phyloP scores from a whole-genome alignment of 2,329 filamentous ascomycete genomes.

The Xylaria multiplex region DNA sequence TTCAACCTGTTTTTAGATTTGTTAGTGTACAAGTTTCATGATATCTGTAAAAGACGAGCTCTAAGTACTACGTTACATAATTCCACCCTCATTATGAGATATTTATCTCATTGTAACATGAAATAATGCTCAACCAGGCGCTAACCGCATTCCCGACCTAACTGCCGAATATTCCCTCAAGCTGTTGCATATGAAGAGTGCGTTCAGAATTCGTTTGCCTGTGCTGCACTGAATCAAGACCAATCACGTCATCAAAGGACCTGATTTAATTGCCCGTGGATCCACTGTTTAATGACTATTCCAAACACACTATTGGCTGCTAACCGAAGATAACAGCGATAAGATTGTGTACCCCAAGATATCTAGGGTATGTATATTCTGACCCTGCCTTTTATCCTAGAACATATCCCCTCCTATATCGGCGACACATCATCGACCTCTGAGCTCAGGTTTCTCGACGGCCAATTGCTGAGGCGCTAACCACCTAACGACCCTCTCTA shows the following conservation, averaged over 20 bases:
- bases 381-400: background rate
- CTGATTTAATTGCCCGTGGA: background rate
- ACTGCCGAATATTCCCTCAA: no score
- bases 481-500: background rate
- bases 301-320: background rate
- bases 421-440: conserved; percentile 5
- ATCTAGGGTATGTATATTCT: no score
- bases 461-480: conserved; percentile 2
- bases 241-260: background rate
- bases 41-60: no score
- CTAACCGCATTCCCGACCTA: no score
- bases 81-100: no score
- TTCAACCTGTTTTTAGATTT: no score
- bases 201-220: no score
- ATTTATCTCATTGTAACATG: no score
- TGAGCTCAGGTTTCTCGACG: background rate
- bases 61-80: no score
- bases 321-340: background rate
- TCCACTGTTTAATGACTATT: background rate
- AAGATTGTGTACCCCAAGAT: background rate
- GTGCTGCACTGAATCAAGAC: background rate
- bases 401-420: conserved; percentile 15
- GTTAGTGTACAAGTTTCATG: no score
- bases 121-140: no score
- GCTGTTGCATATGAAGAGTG: no score